Evolutionary conservation across 2,329 filamentous ascomycete species (phyloP).

Genomic region (Stachybotrys echinatus): DNA sequence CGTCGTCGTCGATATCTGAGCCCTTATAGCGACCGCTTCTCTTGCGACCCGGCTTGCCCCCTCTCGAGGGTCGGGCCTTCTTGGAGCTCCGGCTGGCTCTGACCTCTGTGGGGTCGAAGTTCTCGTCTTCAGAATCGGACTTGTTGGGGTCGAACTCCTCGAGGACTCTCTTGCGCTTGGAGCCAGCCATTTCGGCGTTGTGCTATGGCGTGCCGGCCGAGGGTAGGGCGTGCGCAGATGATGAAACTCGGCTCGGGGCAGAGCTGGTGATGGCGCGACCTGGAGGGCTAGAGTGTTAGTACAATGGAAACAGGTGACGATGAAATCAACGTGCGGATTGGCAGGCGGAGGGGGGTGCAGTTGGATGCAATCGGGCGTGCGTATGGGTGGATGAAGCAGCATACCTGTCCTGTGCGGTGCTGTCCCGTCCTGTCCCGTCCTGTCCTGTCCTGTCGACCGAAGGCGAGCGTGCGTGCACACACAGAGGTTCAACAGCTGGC

Average conservation of each 20-base stretch:
- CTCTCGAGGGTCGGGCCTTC: conserved; percentile 33
- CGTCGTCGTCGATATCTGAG: conserved; percentile 59
- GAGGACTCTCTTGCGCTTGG: conserved; percentile 53
- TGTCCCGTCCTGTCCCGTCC: too few relatives aligned
- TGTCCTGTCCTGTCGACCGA: not conserved
- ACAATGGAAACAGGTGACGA: too few relatives aligned
- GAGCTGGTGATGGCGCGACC: not conserved
- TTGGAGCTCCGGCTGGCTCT: conserved; percentile 36
- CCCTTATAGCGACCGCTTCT: conserved; percentile 44
- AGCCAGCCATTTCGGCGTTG: conserved; percentile 19
- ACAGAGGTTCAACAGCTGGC: not conserved
- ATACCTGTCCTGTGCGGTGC: too few relatives aligned
- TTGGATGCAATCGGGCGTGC: too few relatives aligned
- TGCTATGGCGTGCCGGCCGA: not conserved
- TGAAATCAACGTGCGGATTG: too few relatives aligned
- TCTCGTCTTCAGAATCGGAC: conserved; percentile 61
- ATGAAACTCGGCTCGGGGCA: too few relatives aligned
- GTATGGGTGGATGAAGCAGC: too few relatives aligned
- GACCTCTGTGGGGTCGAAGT: conserved; percentile 52
- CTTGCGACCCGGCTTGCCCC: conserved; percentile 25
- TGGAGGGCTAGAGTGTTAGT: not conserved
- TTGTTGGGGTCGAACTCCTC: conserved; percentile 61
- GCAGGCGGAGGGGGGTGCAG: too few relatives aligned
- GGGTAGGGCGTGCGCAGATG: too few relatives aligned
- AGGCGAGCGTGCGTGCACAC: not conserved